Conservation (phyloP, 441 rosid species). For the Daphne laureola region DNA sequence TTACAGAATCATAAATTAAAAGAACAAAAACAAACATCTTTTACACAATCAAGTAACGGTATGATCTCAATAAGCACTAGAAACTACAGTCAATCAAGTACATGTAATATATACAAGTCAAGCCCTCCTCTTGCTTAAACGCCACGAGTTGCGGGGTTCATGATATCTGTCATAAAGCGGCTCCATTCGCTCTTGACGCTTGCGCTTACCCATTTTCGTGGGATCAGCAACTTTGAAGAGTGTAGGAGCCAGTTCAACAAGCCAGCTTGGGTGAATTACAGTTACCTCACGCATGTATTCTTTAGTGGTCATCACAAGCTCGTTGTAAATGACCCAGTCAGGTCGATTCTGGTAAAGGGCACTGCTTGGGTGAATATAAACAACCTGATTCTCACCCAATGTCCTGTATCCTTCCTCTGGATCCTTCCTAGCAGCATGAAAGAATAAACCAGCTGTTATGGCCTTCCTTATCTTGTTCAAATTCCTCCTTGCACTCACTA, state of each 20-base stretch:
- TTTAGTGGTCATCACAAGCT: constrained; percentile 77
- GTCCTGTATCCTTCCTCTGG: constrained; percentile 95
- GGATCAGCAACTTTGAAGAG: constrained; percentile 66
- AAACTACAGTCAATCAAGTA: too few relatives aligned
- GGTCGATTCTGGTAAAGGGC: constrained; percentile 95
- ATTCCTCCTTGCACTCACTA: constrained; percentile 79
- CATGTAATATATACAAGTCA: constrained; percentile 7
- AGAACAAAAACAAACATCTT: too few relatives aligned
- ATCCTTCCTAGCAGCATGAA: constrained; percentile 77
- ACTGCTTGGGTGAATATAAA: constrained; percentile 90
- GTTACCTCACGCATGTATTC: constrained; percentile 70
- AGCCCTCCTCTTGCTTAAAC: constrained; percentile 63
- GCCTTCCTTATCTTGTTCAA: constrained; percentile 86
- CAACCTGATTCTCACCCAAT: constrained; percentile 87
- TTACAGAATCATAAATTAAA: too few relatives aligned
- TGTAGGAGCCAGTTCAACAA: constrained; percentile 61
- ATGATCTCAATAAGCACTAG: too few relatives aligned
- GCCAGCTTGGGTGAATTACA: constrained; percentile 64
- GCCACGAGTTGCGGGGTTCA: constrained; percentile 72
- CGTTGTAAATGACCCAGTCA: constrained; percentile 81
- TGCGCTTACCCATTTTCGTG: constrained; percentile 63
- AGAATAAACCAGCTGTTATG: constrained; percentile 87
- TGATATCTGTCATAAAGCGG: constrained; percentile 61
- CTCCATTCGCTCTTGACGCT: constrained; percentile 61
- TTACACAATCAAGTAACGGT: too few relatives aligned